A percentile compares a stretch with the other conserved stretches of the same genome.
Conservation (phyloP, 495 filamentous ascomycete genomes). For the Copromyces sp. region DNA sequence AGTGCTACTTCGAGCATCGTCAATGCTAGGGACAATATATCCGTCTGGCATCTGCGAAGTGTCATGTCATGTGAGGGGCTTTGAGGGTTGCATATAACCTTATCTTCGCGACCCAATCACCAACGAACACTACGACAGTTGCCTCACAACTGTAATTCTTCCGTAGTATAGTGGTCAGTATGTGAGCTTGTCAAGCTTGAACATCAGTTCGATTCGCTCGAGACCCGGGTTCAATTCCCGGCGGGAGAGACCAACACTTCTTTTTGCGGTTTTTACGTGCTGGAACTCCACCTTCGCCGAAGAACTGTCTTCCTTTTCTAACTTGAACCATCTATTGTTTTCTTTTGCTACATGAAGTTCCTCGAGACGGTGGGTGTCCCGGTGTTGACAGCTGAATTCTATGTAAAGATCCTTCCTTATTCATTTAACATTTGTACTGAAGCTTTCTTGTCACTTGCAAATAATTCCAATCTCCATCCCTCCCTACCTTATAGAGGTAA, state of each 20-base stretch:
- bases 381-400: too few relatives aligned
- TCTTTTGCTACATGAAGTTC: too few relatives aligned
- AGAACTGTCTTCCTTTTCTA: too few relatives aligned
- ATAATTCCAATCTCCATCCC: too few relatives aligned
- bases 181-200: not conserved
- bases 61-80: too few relatives aligned
- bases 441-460: too few relatives aligned
- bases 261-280: not conserved
- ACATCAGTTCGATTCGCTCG: not conserved
- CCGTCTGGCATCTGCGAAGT: too few relatives aligned
- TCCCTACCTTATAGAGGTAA: too few relatives aligned
- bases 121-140: not conserved
- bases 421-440: too few relatives aligned
- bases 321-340: too few relatives aligned
- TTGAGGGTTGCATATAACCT: not conserved
- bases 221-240: constrained; percentile 10
- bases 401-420: too few relatives aligned
- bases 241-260: not conserved
- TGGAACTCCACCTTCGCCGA: not conserved
- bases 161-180: not conserved
- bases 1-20: not conserved
- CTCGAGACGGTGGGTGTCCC: too few relatives aligned
- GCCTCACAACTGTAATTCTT: not conserved
- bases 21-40: not conserved
- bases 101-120: not conserved